phyloP scores from a whole-genome alignment of 2,329 filamentous ascomycete genomes.

The Mollisiaceae sp. region DNA sequence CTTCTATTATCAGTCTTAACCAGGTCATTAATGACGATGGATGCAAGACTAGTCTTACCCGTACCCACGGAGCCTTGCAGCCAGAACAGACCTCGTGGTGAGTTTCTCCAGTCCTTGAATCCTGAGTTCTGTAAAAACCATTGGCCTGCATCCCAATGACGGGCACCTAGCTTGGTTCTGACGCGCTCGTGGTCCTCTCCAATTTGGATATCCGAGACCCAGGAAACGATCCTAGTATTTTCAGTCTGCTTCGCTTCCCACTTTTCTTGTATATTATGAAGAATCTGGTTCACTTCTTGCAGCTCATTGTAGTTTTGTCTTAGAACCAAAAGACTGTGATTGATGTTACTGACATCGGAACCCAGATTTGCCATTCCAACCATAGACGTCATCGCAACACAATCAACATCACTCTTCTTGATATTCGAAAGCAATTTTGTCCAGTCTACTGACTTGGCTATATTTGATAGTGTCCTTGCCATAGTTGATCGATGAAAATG shows the following conservation, averaged over 20 bases:
- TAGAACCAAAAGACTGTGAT: background rate
- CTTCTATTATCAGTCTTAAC: constrained; percentile 12
- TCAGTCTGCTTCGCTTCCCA: background rate
- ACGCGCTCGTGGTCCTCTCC: background rate
- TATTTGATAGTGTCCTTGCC: constrained; percentile 19
- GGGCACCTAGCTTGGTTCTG: background rate
- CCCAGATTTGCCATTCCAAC: background rate
- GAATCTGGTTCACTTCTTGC: background rate
- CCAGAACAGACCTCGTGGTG: background rate
- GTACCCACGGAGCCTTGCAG: constrained; percentile 20
- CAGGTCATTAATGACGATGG: constrained; percentile 16
- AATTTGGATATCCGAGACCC: background rate
- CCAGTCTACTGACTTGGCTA: constrained; percentile 22
- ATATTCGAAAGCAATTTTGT: constrained; percentile 16
- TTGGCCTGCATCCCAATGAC: background rate
- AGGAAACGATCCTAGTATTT: background rate
- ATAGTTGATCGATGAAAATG: constrained; percentile 21
- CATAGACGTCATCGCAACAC: background rate
- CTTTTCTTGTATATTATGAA: background rate
- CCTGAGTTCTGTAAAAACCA: background rate
- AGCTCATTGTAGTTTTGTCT: background rate
- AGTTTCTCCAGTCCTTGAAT: background rate
- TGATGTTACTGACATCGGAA: background rate
- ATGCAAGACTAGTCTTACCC: constrained; percentile 19
- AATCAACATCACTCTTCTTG: constrained; percentile 11